phyloP scores from a whole-genome alignment of 1,284 basidiomycete genomes.

The Coniferiporia sulphurascens region DNA sequence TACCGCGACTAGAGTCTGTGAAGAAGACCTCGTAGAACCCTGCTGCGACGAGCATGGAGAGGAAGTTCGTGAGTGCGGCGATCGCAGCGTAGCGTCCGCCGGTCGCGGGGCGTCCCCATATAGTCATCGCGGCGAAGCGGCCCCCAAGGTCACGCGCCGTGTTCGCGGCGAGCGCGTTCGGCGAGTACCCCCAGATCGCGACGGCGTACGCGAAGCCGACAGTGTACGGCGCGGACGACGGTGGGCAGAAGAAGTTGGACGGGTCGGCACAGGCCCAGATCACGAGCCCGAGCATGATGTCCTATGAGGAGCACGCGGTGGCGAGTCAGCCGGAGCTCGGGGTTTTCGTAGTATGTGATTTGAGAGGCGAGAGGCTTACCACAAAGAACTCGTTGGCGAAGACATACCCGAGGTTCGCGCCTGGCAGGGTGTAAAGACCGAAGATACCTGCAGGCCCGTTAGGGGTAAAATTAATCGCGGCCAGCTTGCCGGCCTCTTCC shows the following conservation, averaged over 20 bases:
- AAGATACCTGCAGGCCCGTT: slow-evolving; percentile 62
- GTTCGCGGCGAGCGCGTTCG: slow-evolving; percentile 53
- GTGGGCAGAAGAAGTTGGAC: slow-evolving; percentile 55
- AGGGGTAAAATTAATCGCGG: slow-evolving; percentile 48
- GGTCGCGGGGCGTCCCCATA: slow-evolving; percentile 51
- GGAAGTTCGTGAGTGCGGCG: slow-evolving; percentile 60
- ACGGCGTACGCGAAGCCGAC: slow-evolving; percentile 51
- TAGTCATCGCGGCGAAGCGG: slow-evolving; percentile 49
- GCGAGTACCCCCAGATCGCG: slow-evolving; percentile 56
- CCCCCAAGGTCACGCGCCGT: slow-evolving; percentile 64
- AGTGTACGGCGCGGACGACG: slow-evolving; percentile 45
- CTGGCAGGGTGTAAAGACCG: slow-evolving; percentile 45
- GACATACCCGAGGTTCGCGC: slow-evolving; percentile 45
- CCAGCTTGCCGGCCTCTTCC: slow-evolving; percentile 35
- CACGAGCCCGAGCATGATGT: slow-evolving; percentile 55
- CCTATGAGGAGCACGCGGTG: slow-evolving; percentile 34
- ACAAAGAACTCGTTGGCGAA: slow-evolving; percentile 65
- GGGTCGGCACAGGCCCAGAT: slow-evolving; percentile 60
- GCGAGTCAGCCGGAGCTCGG: too few species aligned
- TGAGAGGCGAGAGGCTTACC: slow-evolving; percentile 33
- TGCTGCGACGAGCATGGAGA: slow-evolving; percentile 40
- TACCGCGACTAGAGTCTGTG: slow-evolving; percentile 46
- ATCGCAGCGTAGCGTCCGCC: slow-evolving; percentile 61
- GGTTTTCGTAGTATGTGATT: not conserved
- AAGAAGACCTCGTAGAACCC: slow-evolving; percentile 22